Evolutionary conservation across 306 rosid genomes (phyloP).

Genomic region (Canavalia ensiformis): DNA sequence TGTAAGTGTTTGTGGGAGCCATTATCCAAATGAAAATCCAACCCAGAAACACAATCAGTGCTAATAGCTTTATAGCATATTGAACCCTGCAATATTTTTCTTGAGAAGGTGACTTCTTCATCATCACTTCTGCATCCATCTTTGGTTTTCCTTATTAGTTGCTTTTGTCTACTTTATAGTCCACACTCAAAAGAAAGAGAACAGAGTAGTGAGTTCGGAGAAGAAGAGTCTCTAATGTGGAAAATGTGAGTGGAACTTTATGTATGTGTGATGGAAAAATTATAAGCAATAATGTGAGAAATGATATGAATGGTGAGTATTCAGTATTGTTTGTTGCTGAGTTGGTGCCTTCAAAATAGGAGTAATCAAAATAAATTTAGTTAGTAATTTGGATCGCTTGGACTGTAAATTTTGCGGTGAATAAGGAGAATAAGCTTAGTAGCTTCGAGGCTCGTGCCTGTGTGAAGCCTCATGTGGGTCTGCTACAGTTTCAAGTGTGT

Average conservation of each 20-base stretch:
- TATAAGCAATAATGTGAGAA: neutral
- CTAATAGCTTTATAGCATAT: slow-evolving; percentile 51
- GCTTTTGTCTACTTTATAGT: neutral
- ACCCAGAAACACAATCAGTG: slow-evolving; percentile 59
- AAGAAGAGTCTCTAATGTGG: neutral
- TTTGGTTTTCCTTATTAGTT: slow-evolving; percentile 34
- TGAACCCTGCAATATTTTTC: slow-evolving; percentile 40
- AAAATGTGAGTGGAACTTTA: neutral
- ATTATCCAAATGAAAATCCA: slow-evolving; percentile 63
- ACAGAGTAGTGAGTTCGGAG: neutral
- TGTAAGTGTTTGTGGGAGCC: slow-evolving; percentile 64
- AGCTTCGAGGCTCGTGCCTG: slow-evolving; percentile 21
- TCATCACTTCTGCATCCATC: slow-evolving; percentile 35
- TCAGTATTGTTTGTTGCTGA: neutral
- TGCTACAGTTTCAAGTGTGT: slow-evolving; percentile 20
- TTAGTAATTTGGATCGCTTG: neutral
- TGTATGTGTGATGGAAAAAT: slow-evolving; percentile 43
- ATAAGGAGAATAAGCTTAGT: neutral
- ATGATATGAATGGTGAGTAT: neutral
- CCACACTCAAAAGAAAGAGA: neutral
- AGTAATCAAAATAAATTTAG: neutral
- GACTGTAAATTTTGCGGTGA: neutral
- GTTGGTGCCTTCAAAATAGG: slow-evolving; percentile 31
- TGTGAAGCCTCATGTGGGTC: neutral
- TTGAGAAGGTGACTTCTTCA: slow-evolving; percentile 21